phyloP scores from a whole-genome alignment of 805 yeast genomes.

The Candida schatavii region DNA sequence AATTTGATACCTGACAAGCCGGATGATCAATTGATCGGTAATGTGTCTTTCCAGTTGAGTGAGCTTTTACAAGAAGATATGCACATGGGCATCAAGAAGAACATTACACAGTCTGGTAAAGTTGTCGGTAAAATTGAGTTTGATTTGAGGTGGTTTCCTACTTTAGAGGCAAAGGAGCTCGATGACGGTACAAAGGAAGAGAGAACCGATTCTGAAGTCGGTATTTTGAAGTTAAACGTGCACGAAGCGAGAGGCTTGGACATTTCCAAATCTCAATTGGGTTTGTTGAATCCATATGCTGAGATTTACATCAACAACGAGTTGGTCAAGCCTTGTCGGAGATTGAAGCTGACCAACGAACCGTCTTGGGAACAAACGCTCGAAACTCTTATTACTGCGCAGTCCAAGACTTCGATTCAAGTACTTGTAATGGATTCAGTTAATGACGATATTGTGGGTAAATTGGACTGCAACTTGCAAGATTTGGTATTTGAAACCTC shows the following conservation, averaged over 20 bases:
- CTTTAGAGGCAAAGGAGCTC: slow-evolving; percentile 40
- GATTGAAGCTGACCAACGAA: slow-evolving; percentile 63
- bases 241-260: slow-evolving; percentile 62
- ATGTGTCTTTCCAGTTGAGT: slow-evolving; percentile 52
- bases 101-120: slow-evolving; percentile 48
- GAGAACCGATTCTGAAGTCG: slow-evolving; percentile 63
- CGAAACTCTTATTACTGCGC: slow-evolving; percentile 62
- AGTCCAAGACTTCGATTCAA: slow-evolving; percentile 51
- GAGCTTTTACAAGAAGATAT: slow-evolving; percentile 56
- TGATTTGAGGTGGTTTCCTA: slow-evolving; percentile 52
- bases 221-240: slow-evolving; percentile 63
- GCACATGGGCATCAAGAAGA: slow-evolving; percentile 41
- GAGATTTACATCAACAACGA: slow-evolving; percentile 60
- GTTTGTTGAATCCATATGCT: slow-evolving; percentile 63
- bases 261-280: slow-evolving; percentile 46
- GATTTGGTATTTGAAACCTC: slow-evolving; percentile 51
- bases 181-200: slow-evolving; percentile 50
- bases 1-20: slow-evolving; percentile 53
- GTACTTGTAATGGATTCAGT: slow-evolving; percentile 62
- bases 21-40: slow-evolving; percentile 49
- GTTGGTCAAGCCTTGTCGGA: slow-evolving; percentile 55
- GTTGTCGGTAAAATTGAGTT: slow-evolving; percentile 58
- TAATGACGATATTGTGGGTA: slow-evolving; percentile 52
- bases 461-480: slow-evolving; percentile 49
- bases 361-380: slow-evolving; percentile 68